Conservation (phyloP, 805 yeast genomes). For the Teunomyces panamensis region DNA sequence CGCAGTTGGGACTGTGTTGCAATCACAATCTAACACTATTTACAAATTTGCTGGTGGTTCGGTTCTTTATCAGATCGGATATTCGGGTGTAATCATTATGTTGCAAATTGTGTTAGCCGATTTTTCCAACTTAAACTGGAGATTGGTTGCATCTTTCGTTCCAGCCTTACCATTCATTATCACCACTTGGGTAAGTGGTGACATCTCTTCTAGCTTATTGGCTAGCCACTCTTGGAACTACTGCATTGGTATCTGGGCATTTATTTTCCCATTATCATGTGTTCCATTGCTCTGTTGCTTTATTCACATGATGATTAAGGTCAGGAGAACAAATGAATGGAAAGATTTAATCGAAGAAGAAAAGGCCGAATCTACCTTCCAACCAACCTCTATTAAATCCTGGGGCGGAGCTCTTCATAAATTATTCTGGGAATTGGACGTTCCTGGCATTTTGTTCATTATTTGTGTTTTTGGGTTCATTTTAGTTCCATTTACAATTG, state of each 20-base stretch:
- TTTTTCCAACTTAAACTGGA: conserved; percentile 66
- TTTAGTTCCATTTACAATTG: conserved; percentile 70
- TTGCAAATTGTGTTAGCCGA: conserved; percentile 62
- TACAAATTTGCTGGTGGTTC: conserved; percentile 64
- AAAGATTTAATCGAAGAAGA: conserved; percentile 36
- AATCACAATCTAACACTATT: conserved; percentile 58
- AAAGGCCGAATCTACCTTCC: conserved; percentile 19
- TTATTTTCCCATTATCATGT: conserved; percentile 63
- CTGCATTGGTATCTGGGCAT: conserved; percentile 78
- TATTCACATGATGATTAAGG: conserved; percentile 54
- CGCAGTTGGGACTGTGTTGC: conserved; percentile 60
- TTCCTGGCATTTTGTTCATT: conserved; percentile 58
- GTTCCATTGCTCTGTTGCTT: conserved; percentile 57
- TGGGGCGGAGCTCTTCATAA: conserved; percentile 30
- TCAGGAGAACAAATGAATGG: conserved; percentile 54
- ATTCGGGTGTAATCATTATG: conserved; percentile 59
- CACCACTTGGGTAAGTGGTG: conserved; percentile 76
- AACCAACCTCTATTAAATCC: conserved; percentile 18
- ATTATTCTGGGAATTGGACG: conserved; percentile 62
- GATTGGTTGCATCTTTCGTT: conserved; percentile 60
- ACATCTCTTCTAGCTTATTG: conserved; percentile 42
- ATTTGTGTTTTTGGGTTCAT: conserved; percentile 59
- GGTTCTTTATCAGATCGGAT: conserved; percentile 48
- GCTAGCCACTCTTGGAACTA: conserved; percentile 57
- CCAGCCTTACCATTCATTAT: conserved; percentile 73